A percentile compares a stretch with the other conserved stretches of the same genome.
Evolutionary conservation across 495 filamentous ascomycete species (phyloP).

Genomic region (Halenospora varia): DNA sequence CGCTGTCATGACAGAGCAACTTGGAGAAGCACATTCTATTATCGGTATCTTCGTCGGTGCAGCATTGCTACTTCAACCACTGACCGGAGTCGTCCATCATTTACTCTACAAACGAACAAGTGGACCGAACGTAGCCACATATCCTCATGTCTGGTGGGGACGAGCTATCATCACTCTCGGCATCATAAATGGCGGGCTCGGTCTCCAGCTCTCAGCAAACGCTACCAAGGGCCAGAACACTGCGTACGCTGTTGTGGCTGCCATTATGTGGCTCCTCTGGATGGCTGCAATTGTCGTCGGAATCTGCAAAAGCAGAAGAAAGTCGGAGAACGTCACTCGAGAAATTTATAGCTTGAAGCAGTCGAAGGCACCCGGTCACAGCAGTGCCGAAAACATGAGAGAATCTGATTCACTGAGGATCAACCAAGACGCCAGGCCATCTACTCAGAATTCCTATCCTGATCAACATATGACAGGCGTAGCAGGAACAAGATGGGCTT

Average conservation of each 20-base stretch:
- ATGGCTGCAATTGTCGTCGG: conserved; percentile 16
- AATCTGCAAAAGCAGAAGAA: conserved; percentile 2
- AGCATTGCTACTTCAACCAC: conserved; percentile 56
- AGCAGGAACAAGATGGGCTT: too few relatives aligned
- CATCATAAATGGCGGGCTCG: conserved; percentile 68
- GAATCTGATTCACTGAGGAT: not conserved
- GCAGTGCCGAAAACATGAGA: not conserved
- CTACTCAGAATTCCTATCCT: too few relatives aligned
- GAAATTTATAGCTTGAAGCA: not conserved
- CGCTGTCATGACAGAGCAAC: conserved; percentile 28
- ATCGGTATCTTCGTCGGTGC: conserved; percentile 57
- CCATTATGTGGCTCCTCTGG: conserved; percentile 32
- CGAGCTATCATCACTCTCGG: conserved; percentile 57
- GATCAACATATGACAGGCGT: too few relatives aligned
- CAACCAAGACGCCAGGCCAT: too few relatives aligned
- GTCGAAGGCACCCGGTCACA: not conserved
- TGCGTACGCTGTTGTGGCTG: conserved; percentile 57
- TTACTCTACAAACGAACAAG: conserved; percentile 43
- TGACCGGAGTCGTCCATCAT: conserved; percentile 63
- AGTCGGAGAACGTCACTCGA: not conserved
- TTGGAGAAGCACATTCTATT: conserved; percentile 32
- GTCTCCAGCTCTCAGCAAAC: conserved; percentile 44
- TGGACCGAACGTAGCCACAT: conserved; percentile 47
- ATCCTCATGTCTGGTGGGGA: conserved; percentile 67
- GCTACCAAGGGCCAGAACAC: conserved; percentile 33